Percentiles rank a stretch among this genome's conserved stretches.
These are phyloP conservation scores for Scheffersomyces illinoinensis DNA, from an alignment of 1,139 yeast species.

Conservation along the genomic window DNA sequence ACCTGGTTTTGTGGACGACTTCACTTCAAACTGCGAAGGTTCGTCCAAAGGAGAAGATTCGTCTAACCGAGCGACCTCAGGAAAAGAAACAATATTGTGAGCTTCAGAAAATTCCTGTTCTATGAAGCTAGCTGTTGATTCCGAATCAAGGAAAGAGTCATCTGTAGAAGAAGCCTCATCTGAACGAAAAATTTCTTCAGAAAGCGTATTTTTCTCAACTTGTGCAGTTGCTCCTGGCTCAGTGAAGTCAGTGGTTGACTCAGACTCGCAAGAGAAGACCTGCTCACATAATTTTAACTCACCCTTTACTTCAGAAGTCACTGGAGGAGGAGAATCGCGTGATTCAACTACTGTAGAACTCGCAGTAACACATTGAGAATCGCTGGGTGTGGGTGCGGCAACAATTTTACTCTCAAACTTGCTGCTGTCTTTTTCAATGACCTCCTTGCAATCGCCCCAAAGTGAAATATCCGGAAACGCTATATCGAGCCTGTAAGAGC, in stretches of 20 bases:
- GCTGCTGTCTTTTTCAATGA: background rate
- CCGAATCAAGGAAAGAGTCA: background rate
- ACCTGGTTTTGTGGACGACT: background rate
- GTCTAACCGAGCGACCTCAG: background rate
- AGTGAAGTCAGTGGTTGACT: background rate
- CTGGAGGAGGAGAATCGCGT: background rate
- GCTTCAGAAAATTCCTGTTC: background rate
- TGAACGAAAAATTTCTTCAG: background rate
- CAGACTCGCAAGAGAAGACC: background rate
- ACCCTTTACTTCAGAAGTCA: background rate
- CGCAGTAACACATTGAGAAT: background rate
- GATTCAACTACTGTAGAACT: background rate
- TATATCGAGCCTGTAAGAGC: background rate
- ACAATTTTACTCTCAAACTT: background rate
- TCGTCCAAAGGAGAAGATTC: background rate
- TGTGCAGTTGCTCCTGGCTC: background rate
- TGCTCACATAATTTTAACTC: background rate
- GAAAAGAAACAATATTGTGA: background rate
- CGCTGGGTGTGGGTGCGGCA: background rate
- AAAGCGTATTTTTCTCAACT: background rate
- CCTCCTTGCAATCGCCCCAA: background rate
- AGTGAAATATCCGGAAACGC: background rate
- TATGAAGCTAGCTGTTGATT: background rate
- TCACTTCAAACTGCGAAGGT: background rate
- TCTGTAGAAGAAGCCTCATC: background rate